These are phyloP conservation scores for Zychaea mexicana DNA, from an alignment of 371 early-diverging fungal genomes.

Conservation along the genomic window DNA sequence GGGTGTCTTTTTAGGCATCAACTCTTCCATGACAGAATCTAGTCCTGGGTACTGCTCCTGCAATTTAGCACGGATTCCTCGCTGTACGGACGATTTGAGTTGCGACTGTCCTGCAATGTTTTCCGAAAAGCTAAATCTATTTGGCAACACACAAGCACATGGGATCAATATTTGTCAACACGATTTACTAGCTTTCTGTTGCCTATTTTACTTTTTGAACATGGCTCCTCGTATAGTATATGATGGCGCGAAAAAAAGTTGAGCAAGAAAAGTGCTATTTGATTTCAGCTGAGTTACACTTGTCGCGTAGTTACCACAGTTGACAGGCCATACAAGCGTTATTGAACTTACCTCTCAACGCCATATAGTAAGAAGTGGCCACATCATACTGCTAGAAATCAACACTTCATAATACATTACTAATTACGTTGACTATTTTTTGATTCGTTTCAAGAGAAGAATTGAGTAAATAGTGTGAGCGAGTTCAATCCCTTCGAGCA, in stretches of 20 bases:
- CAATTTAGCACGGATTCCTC: constrained; percentile 85
- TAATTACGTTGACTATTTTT: too few relatives aligned
- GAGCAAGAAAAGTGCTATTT: not conserved
- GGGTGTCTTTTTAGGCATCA: constrained; percentile 93
- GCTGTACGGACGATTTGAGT: constrained; percentile 92
- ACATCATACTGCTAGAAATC: too few relatives aligned
- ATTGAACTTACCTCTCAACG: too few relatives aligned
- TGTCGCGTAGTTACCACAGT: too few relatives aligned
- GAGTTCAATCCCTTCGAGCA: too few relatives aligned
- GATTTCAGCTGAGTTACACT: not conserved
- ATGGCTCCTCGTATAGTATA: not conserved
- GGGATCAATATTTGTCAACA: not conserved
- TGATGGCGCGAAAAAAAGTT: not conserved
- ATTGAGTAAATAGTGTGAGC: too few relatives aligned
- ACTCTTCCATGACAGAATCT: constrained; percentile 83
- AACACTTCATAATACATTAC: too few relatives aligned
- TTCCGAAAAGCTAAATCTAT: constrained; percentile 75
- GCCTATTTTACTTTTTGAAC: not conserved
- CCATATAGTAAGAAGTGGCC: too few relatives aligned
- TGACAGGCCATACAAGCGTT: too few relatives aligned
- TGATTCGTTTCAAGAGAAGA: too few relatives aligned
- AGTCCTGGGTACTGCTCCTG: constrained; percentile 87
- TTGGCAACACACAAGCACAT: not conserved
- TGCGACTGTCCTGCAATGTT: constrained; percentile 85
- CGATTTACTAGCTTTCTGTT: not conserved